Base-by-base conservation (phyloP, 805 yeast genomes). In the Hanseniaspora vineae region DNA sequence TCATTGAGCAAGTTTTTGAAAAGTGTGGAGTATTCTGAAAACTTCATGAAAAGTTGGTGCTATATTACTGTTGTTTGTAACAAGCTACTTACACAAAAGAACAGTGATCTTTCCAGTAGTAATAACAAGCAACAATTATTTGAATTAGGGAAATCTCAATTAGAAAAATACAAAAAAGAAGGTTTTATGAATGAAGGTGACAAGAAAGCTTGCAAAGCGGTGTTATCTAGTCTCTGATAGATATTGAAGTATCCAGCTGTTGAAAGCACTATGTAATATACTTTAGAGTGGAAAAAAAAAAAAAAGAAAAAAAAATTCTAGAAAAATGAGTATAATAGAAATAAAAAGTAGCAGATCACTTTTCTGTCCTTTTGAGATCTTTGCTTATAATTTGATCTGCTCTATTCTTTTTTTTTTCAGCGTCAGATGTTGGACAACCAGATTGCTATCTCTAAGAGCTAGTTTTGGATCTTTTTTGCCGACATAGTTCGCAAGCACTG, bases 401-500 rank as follows among this genome's bases (percentile, higher is more conserved):
- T 71, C 74, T 42, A 65, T 60, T 46, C 57, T 57, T 40, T 66
- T 62, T 19, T 56, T 61, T n/a, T 66, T 53, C 23, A 75, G 67
- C 0, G 81, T 81, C 31, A 78, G 67, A 50, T 77, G 72, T 44
- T 72, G 72, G 12, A 84, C 72, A 10, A 90, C 88, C 97, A 97
- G 90, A 59, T 84, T 79, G 31, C 82, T 74, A 60, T 90, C 96
- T 50, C 97, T 71, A 46, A 90, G 64, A 39, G 75, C 75, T 56
- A 75, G 77, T 57, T 80, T 78, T 58, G 74, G 89, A 61, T 72
- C 96, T 59, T 78, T 80, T 2, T 51, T 45, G 29, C 49, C 31
- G 53, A 65, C 70, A 6, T 80, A 66, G 44, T 66, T 67, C 15
- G 63, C 58, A 46, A 69, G 58, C 10, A 81, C 69, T 32, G 65